Conservation (phyloP, 164 flowering plant species). For the Berberis thunbergii region DNA sequence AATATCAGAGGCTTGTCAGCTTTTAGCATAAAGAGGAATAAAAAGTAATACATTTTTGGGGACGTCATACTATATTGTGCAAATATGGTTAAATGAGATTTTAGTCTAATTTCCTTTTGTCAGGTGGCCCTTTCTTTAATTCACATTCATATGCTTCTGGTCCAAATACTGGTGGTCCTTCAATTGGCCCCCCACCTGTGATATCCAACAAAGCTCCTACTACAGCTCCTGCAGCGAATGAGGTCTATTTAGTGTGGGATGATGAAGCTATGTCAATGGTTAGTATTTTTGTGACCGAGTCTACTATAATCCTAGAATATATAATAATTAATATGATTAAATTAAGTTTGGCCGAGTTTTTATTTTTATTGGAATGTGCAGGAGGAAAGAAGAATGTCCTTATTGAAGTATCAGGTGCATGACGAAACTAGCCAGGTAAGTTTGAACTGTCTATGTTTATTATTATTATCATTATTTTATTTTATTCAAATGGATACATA, state of each 20-base stretch:
- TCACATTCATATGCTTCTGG: conserved; percentile 94
- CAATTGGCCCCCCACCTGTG: conserved; percentile 94
- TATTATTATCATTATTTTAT: not conserved
- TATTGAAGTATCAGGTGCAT: conserved; percentile 96
- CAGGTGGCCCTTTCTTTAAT: conserved; percentile 36
- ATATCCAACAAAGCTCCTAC: conserved; percentile 83
- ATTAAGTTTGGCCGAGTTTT: not conserved
- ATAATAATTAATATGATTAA: too few relatives aligned
- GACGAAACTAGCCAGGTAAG: conserved; percentile 99
- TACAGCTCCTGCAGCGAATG: conserved; percentile 57
- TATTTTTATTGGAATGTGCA: conserved; percentile 20
- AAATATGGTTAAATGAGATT: not conserved
- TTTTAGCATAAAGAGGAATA: too few relatives aligned
- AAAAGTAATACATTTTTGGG: not conserved
- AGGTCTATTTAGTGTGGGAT: conserved; percentile 97
- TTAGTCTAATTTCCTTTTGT: conserved; percentile 1
- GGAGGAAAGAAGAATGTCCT: conserved; percentile 98
- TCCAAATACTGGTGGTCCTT: conserved; percentile 95
- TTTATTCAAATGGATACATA: conserved; percentile 21
- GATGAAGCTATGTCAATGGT: conserved; percentile 99
- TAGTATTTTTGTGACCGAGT: conserved; percentile 13
- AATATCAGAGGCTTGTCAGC: too few relatives aligned
- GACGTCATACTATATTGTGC: not conserved
- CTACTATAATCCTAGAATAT: too few relatives aligned
- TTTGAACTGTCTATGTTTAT: conserved; percentile 30